Percentiles rank a stretch among this genome's conserved stretches.
Evolutionary conservation across 257 asterid species (phyloP).

Genomic region (Salvia rosmarinus): DNA sequence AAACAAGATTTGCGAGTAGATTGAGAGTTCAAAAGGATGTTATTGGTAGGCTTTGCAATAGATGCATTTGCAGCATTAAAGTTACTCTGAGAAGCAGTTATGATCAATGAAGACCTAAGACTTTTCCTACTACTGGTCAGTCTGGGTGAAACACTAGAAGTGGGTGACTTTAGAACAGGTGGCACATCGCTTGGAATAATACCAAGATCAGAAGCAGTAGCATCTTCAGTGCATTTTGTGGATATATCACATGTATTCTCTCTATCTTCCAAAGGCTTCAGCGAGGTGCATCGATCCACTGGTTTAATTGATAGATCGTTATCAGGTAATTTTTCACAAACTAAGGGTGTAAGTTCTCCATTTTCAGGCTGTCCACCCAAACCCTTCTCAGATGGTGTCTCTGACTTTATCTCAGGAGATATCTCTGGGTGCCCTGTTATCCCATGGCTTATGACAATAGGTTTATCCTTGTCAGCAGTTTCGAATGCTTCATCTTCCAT

Average conservation of each 20-base stretch:
- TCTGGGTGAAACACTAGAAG: conserved; percentile 89
- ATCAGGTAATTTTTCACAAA: conserved; percentile 27
- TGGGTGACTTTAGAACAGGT: conserved; percentile 69
- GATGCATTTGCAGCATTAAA: conserved; percentile 47
- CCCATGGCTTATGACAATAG: conserved; percentile 26
- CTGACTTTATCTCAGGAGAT: conserved; percentile 30
- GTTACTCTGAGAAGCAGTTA: conserved; percentile 60
- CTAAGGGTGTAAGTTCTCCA: conserved; percentile 32
- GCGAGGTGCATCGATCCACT: conserved; percentile 34
- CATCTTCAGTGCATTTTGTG: conserved; percentile 43
- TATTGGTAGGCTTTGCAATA: conserved; percentile 56
- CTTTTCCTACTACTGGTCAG: conserved; percentile 69
- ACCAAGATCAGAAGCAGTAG: conserved; percentile 39
- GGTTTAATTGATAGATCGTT: conserved; percentile 34
- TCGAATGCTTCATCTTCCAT: conserved; percentile 72
- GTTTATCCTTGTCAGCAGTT: conserved; percentile 44
- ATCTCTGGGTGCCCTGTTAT: conserved; percentile 18
- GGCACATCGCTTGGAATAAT: conserved; percentile 48
- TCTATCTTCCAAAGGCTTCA: conserved; percentile 38
- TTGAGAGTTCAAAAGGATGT: conserved; percentile 49
- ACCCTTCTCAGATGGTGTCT: conserved; percentile 31
- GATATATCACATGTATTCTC: conserved; percentile 46
- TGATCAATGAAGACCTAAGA: conserved; percentile 67
- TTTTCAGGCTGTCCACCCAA: conserved; percentile 33
- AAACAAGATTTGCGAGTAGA: conserved; percentile 55